Conservation (phyloP, 768 basidiomycete species). For the Tylopilus cervinicoccineus region DNA sequence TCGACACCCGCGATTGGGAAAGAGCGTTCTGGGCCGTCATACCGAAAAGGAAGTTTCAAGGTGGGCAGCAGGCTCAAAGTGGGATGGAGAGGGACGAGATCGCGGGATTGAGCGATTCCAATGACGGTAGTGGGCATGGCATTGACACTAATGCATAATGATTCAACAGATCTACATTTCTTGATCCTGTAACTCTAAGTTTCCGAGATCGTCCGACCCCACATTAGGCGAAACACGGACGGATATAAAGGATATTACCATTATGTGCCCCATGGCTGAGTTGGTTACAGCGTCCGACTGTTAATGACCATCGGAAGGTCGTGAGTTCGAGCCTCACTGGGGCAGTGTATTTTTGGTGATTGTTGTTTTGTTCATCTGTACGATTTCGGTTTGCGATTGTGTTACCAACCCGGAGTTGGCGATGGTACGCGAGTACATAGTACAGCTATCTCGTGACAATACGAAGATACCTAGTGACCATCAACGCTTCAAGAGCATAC, state of each 20-base stretch:
- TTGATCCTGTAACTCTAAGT: no score
- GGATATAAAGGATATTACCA: no score
- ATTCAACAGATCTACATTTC: background rate
- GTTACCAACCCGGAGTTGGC: no score
- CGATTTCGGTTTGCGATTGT: no score
- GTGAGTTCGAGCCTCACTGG: constrained; percentile 53
- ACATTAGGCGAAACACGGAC: no score
- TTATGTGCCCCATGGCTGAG: constrained; percentile 47
- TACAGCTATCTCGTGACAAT: no score
- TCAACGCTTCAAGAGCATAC: background rate
- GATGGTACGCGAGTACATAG: no score
- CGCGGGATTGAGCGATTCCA: background rate
- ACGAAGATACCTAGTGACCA: no score
- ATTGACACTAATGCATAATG: background rate
- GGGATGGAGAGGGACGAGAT: constrained; percentile 5
- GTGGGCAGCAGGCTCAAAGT: constrained; percentile 15
- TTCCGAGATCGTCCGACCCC: no score
- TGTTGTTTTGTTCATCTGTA: no score
- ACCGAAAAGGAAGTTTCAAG: constrained; percentile 84
- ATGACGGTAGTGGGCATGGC: background rate
- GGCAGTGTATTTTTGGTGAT: constrained; percentile 36
- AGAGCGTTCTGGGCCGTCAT: constrained; percentile 84
- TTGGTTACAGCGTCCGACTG: constrained; percentile 50
- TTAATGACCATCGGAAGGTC: constrained; percentile 45
- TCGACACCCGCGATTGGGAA: constrained; percentile 84